phyloP scores from a whole-genome alignment of 1,139 yeast genomes.

The Meyerozyma smithsonii region DNA sequence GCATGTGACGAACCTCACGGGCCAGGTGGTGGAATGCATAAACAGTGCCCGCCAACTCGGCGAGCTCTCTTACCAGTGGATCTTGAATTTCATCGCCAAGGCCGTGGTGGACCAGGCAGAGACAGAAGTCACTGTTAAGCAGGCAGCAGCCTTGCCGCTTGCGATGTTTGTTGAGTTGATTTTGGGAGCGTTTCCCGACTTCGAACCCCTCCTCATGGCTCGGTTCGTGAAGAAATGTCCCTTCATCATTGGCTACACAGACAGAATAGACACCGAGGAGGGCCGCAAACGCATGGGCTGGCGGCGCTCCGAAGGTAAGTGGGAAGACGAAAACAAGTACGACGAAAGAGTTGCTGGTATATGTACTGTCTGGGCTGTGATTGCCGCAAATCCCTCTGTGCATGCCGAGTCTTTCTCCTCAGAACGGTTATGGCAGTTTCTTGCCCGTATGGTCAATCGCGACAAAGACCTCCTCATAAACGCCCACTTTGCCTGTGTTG shows the following conservation, averaged over 20 bases:
- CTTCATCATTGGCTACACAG: constrained; percentile 72
- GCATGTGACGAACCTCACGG: constrained; percentile 52
- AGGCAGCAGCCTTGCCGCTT: constrained; percentile 75
- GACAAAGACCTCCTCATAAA: constrained; percentile 47
- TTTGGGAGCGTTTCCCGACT: constrained; percentile 53
- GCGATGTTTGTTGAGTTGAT: constrained; percentile 28
- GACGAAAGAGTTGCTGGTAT: constrained; percentile 87
- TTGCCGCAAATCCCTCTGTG: constrained; percentile 19
- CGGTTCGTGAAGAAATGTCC: constrained; percentile 92
- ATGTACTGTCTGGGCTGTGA: constrained; percentile 54
- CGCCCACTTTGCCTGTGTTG: constrained; percentile 66
- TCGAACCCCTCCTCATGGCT: constrained; percentile 66
- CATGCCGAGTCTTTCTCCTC: constrained; percentile 16
- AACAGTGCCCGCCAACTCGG: constrained; percentile 29
- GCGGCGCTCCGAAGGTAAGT: constrained; percentile 53
- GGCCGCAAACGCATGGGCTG: constrained; percentile 88
- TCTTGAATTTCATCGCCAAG: constrained; percentile 77
- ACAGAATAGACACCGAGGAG: constrained; percentile 72
- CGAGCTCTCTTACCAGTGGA: constrained; percentile 61
- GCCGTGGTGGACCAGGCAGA: constrained; percentile 89
- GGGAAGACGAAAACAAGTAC: constrained; percentile 77
- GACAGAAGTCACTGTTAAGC: constrained; percentile 79
- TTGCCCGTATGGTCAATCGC: constrained; percentile 67
- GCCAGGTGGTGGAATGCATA: constrained; percentile 43
- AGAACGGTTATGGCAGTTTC: constrained; percentile 66